phyloP scores from a whole-genome alignment of 805 yeast species.

The Candida sanyiensis region DNA sequence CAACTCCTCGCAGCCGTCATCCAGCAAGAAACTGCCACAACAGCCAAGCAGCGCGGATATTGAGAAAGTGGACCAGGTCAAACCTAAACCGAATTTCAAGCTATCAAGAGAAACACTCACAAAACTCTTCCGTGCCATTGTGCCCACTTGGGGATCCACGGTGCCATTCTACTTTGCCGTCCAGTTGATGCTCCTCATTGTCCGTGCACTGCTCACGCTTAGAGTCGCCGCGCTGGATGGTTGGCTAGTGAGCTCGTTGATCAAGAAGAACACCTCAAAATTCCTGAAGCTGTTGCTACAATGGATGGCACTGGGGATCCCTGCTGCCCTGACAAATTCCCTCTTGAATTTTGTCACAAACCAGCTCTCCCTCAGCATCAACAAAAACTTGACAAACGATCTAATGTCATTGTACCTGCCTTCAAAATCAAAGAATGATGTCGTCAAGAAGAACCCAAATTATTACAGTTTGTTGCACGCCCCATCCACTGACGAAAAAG shows the following conservation, averaged over 20 bases:
- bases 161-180: conserved; percentile 21
- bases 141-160: conserved; percentile 22
- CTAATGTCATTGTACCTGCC: conserved; percentile 71
- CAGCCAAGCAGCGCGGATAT: neutral
- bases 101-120: conserved; percentile 14
- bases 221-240: conserved; percentile 88
- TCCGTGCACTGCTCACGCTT: conserved; percentile 68
- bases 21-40: neutral
- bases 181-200: conserved; percentile 42
- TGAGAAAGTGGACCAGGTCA: neutral
- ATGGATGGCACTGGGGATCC: conserved; percentile 85
- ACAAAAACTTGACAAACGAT: conserved; percentile 57
- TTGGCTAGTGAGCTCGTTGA: conserved; percentile 71
- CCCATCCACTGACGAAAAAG: conserved; percentile 34
- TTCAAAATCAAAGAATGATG: conserved; percentile 31
- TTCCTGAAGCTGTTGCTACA: conserved; percentile 57
- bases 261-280: conserved; percentile 57
- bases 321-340: conserved; percentile 77
- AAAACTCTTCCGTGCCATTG: conserved; percentile 14
- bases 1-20: conserved; percentile 17
- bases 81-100: conserved; percentile 1
- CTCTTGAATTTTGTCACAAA: conserved; percentile 56
- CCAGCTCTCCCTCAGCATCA: conserved; percentile 50
- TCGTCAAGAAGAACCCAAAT: conserved; percentile 48
- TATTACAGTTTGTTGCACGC: conserved; percentile 68